A percentile compares a stretch with the other conserved stretches of the same genome.
These are phyloP conservation scores for Candida silvatica DNA, from an alignment of 805 yeast genomes.

Conservation along the genomic window DNA sequence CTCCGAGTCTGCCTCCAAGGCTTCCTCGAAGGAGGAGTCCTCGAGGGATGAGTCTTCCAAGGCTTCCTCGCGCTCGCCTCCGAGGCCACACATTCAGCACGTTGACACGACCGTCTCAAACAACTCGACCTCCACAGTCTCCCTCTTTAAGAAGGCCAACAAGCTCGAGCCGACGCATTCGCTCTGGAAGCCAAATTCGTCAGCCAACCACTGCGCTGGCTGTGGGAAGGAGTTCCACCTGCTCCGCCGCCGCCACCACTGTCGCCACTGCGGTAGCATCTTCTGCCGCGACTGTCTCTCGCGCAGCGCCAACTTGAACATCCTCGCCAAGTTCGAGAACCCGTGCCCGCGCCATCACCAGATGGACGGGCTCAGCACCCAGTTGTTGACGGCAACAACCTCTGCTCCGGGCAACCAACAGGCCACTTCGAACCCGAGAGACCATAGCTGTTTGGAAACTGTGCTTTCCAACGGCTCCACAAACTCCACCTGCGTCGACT, in stretches of 20 bases:
- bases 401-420: slow-evolving; percentile 1
- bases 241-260: slow-evolving; percentile 35
- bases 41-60: not conserved
- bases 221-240: slow-evolving; percentile 20
- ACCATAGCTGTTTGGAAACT: slow-evolving; percentile 5
- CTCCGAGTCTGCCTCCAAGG: not conserved
- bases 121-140: slow-evolving; percentile 1
- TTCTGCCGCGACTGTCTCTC: slow-evolving; percentile 29
- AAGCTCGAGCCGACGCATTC: slow-evolving; percentile 37
- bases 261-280: slow-evolving; percentile 42
- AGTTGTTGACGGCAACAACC: not conserved
- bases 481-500: slow-evolving; percentile 2
- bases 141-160: not conserved
- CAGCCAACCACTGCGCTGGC: slow-evolving; percentile 28
- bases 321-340: slow-evolving; percentile 27
- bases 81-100: not conserved
- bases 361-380: not conserved
- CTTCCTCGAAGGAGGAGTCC: not conserved
- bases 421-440: not conserved
- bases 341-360: slow-evolving; percentile 7
- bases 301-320: slow-evolving; percentile 23
- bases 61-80: not conserved
- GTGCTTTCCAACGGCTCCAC: slow-evolving; percentile 7
- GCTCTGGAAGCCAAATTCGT: slow-evolving; percentile 43
- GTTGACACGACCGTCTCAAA: not conserved